Evolutionary conservation across 805 yeast genomes (phyloP), one percentile per base, ranked within the genome.

Genomic region (Nakazawaea ernobii): DNA sequence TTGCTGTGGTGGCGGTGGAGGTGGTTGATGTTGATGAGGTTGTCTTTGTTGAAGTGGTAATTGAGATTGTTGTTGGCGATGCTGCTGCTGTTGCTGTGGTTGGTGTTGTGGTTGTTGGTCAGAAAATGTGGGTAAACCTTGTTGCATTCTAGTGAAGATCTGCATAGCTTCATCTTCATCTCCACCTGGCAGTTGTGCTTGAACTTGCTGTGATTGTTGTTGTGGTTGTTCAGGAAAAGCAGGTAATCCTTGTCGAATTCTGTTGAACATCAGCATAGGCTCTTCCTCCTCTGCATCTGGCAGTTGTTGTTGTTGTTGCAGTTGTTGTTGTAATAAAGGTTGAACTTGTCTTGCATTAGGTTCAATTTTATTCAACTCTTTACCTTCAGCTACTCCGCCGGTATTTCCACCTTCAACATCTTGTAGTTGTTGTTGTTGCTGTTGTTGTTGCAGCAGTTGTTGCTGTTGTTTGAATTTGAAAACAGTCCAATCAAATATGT

Each of bases 401-500:
- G 11, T 49, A 49, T 46, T 46, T 26, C 48, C 38, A 14, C 45
- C 39, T 35, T 32, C 43, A 14, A n/a, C 50, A 26, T 41, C 40
- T 30, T 32, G 47, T 45, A 46, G 46, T 41, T 59, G 65, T 46
- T 59, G 65, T 45, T 52, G 56, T 13, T 55, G 63, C 39, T 59
- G 62, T 42, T 61, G 63, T 50, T 70, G 76, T 48, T 68, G 73
- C 52, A 75, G 68, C 49, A 63, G 69, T 58, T 77, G 80, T 54
- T 77, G 77, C 54, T 79, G 78, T 58, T 77, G 71, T 55, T 77
- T 85, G 63, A 79, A 84, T 63, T 86, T 86, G 70, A 83, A 86
- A 52, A 90, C 79, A 28, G 97, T 92, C 99, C 99, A 92, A 68
- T 92, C 99, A 67, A 90, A 92, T 20, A 94, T 82, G 66, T 90